Evolutionary conservation across 768 basidiomycete species (phyloP).

Genomic region (Boletus reticuloceps): DNA sequence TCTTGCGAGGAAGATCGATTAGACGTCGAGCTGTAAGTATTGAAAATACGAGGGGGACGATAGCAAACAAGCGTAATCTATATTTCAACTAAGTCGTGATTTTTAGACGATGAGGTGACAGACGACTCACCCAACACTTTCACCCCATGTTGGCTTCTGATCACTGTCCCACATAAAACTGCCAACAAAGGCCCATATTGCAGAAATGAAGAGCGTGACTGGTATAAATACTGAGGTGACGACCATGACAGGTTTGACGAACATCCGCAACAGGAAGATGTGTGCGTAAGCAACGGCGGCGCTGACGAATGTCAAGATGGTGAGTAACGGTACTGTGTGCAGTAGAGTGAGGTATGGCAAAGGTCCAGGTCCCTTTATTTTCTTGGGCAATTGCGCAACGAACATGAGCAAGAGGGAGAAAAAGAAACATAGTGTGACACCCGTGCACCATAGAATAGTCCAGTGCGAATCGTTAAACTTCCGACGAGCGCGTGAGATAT

Average conservation of each 20-base stretch:
- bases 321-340: constrained; percentile 75
- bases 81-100: constrained; percentile 9
- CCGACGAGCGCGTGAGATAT: constrained; percentile 58
- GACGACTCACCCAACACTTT: constrained; percentile 67
- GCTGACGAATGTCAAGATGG: constrained; percentile 67
- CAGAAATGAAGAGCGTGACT: constrained; percentile 66
- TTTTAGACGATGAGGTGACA: background rate
- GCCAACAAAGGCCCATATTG: constrained; percentile 79
- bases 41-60: constrained; percentile 70
- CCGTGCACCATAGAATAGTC: constrained; percentile 64
- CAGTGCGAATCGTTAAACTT: constrained; percentile 74
- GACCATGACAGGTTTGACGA: constrained; percentile 82
- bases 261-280: constrained; percentile 72
- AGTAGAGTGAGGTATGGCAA: constrained; percentile 68
- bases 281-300: constrained; percentile 72
- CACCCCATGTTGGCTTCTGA: constrained; percentile 72
- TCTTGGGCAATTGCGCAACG: constrained; percentile 43
- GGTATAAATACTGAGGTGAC: constrained; percentile 76
- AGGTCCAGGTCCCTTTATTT: constrained; percentile 19
- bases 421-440: constrained; percentile 58
- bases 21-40: constrained; percentile 70
- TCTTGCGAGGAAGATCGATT: constrained; percentile 64
- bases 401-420: constrained; percentile 67
- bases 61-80: constrained; percentile 61
- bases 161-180: constrained; percentile 64